These are phyloP conservation scores for Saturnispora zaruensis DNA, from an alignment of 805 yeast species.

Conservation along the genomic window DNA sequence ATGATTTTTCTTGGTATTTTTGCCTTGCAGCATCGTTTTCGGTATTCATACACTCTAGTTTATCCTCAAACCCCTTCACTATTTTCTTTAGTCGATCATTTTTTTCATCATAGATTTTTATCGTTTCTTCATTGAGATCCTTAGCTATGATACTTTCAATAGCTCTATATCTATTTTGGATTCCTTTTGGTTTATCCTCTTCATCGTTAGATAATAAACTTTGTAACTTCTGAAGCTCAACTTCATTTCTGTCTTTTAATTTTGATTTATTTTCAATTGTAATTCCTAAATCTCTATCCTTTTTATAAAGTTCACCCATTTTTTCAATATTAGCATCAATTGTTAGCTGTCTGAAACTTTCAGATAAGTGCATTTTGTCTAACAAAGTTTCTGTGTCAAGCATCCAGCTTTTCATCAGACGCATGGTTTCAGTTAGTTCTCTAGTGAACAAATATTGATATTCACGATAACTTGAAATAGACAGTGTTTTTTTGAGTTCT, in stretches of 20 bases:
- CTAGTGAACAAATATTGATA: slow-evolving; percentile 31
- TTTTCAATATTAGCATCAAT: slow-evolving; percentile 33
- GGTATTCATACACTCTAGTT: slow-evolving; percentile 11
- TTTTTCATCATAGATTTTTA: background rate
- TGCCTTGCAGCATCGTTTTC: slow-evolving; percentile 29
- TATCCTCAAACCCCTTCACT: slow-evolving; percentile 10
- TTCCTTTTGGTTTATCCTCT: background rate
- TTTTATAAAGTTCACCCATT: slow-evolving; percentile 36
- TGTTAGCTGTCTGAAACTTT: slow-evolving; percentile 32
- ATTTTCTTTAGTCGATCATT: slow-evolving; percentile 10
- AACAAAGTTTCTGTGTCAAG: slow-evolving; percentile 18
- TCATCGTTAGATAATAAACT: slow-evolving; percentile 12
- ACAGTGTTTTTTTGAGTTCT: slow-evolving; percentile 1
- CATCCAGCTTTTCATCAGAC: slow-evolving; percentile 23
- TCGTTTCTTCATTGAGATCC: background rate
- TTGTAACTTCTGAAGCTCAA: slow-evolving; percentile 18
- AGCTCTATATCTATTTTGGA: slow-evolving; percentile 10
- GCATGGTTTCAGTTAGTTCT: slow-evolving; percentile 29
- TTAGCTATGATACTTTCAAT: background rate
- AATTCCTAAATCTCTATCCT: slow-evolving; percentile 28
- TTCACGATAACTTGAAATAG: slow-evolving; percentile 20
- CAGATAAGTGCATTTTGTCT: slow-evolving; percentile 24
- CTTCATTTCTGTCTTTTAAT: slow-evolving; percentile 26
- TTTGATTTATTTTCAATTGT: slow-evolving; percentile 23
- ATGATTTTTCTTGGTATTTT: slow-evolving; percentile 38